Evolutionary conservation across 768 basidiomycete genomes (phyloP).

Genomic region (Flagelloscypha sp.): DNA sequence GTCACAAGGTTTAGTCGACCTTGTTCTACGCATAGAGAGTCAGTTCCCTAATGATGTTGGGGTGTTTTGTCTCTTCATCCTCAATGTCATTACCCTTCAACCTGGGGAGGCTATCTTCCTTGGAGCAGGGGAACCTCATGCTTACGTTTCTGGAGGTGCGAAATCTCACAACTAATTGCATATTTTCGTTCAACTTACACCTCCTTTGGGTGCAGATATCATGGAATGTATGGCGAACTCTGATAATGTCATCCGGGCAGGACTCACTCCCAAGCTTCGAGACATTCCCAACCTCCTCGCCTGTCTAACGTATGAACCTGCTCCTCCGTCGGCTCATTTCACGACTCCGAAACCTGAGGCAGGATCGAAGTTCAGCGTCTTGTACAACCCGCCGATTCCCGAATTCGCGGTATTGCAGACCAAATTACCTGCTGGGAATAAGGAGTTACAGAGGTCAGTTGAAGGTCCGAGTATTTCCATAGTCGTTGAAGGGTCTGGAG

Average conservation of each 20-base stretch:
- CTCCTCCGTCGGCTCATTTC: conserved; percentile 58
- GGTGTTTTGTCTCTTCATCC: conserved; percentile 81
- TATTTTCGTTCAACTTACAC: not conserved
- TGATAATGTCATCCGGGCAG: conserved; percentile 98
- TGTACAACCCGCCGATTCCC: conserved; percentile 88
- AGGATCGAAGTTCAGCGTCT: conserved; percentile 24
- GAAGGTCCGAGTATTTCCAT: conserved; percentile 83
- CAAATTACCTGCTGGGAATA: conserved; percentile 33
- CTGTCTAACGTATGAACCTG: conserved; percentile 78
- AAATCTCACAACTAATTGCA: conserved; percentile 21
- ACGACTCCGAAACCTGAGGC: conserved; percentile 52
- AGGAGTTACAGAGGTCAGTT: conserved; percentile 52
- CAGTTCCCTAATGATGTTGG: conserved; percentile 94
- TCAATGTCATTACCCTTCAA: conserved; percentile 76
- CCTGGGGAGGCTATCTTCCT: conserved; percentile 91
- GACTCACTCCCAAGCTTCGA: conserved; percentile 92
- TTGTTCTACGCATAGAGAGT: conserved; percentile 51
- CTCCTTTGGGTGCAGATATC: conserved; percentile 54
- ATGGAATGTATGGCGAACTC: conserved; percentile 99
- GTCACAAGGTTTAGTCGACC: conserved; percentile 40
- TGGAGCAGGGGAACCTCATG: conserved; percentile 94
- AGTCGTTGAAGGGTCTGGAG: conserved; percentile 61
- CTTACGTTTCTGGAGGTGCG: conserved; percentile 94
- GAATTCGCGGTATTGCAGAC: conserved; percentile 85
- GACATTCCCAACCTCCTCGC: conserved; percentile 87